phyloP scores from a whole-genome alignment of 2,329 filamentous ascomycete species.

The Xylariomycetidae sp. region DNA sequence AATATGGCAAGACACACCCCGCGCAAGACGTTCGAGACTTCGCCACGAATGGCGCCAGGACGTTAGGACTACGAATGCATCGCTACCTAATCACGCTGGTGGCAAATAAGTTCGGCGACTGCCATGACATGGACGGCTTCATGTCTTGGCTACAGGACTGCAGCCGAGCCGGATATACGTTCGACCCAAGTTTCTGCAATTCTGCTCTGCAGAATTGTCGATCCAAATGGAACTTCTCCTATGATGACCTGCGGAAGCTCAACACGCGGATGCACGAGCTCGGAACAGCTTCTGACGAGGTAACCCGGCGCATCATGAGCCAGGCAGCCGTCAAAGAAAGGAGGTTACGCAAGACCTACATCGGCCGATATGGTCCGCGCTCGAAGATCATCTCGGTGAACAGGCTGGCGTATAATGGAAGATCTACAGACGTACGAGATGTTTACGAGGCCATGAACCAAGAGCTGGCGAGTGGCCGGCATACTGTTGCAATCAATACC shows the following conservation, averaged over 20 bases:
- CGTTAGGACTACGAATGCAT: conserved; percentile 30
- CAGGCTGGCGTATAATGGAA: conserved; percentile 18
- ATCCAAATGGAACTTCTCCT: conserved; percentile 32
- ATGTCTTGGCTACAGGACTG: conserved; percentile 36
- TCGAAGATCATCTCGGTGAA: conserved; percentile 10
- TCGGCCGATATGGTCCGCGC: not conserved
- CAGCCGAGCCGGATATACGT: conserved; percentile 27
- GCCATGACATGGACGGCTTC: conserved; percentile 32
- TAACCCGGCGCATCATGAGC: conserved; percentile 34
- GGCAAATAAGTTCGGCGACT: conserved; percentile 35
- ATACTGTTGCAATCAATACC: conserved; percentile 28
- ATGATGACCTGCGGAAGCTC: conserved; percentile 28
- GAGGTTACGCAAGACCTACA: not conserved
- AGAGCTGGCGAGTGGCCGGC: conserved; percentile 27
- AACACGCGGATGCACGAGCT: conserved; percentile 28
- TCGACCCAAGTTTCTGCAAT: conserved; percentile 33
- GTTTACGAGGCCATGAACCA: conserved; percentile 36
- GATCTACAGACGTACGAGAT: conserved; percentile 23
- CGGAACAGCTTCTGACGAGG: conserved; percentile 29
- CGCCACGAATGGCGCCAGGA: conserved; percentile 28
- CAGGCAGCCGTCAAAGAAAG: conserved; percentile 19
- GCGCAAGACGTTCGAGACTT: conserved; percentile 35
- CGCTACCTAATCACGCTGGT: conserved; percentile 34
- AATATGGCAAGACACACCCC: conserved; percentile 33
- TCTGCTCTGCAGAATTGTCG: conserved; percentile 33